These are phyloP conservation scores for Ramaria rubella DNA, from an alignment of 768 basidiomycete species.

Conservation along the genomic window DNA sequence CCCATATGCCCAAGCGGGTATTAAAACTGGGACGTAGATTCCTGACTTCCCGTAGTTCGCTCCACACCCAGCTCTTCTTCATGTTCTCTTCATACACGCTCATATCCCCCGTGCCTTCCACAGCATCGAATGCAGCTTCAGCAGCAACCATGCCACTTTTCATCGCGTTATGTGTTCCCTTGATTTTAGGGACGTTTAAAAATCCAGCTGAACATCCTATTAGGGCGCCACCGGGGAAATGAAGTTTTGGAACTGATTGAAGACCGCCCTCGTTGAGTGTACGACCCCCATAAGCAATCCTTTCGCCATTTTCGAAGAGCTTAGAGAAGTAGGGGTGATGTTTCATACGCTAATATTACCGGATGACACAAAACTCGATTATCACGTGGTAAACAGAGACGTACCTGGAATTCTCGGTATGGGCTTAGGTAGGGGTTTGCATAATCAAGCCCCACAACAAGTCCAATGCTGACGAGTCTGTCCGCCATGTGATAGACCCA, in stretches of 20 bases:
- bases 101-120: slow-evolving; percentile 54
- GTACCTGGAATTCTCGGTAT: slow-evolving; percentile 87
- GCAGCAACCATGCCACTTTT: slow-evolving; percentile 97
- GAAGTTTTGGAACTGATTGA: slow-evolving; percentile 79
- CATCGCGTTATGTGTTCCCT: slow-evolving; percentile 98
- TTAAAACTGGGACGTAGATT: slow-evolving; percentile 90
- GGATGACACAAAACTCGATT: slow-evolving; percentile 19
- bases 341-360: slow-evolving; percentile 74
- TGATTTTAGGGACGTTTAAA: slow-evolving; percentile 95
- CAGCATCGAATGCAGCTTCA: slow-evolving; percentile 69
- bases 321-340: slow-evolving; percentile 88
- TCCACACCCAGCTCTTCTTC: slow-evolving; percentile 75
- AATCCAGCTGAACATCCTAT: slow-evolving; percentile 96
- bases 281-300: slow-evolving; percentile 88
- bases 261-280: slow-evolving; percentile 90
- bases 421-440: slow-evolving; percentile 89
- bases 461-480: slow-evolving; percentile 80
- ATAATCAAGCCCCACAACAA: slow-evolving; percentile 94
- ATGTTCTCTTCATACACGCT: slow-evolving; percentile 63
- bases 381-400: slow-evolving; percentile 19
- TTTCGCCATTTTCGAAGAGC: slow-evolving; percentile 69
- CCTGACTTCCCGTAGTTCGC: slow-evolving; percentile 82
- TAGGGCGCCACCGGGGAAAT: slow-evolving; percentile 92
- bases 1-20: slow-evolving; percentile 71
- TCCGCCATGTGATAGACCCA: slow-evolving; percentile 96